These are phyloP conservation scores for Suillus variegatus DNA, from an alignment of 768 basidiomycete genomes.

Conservation along the genomic window DNA sequence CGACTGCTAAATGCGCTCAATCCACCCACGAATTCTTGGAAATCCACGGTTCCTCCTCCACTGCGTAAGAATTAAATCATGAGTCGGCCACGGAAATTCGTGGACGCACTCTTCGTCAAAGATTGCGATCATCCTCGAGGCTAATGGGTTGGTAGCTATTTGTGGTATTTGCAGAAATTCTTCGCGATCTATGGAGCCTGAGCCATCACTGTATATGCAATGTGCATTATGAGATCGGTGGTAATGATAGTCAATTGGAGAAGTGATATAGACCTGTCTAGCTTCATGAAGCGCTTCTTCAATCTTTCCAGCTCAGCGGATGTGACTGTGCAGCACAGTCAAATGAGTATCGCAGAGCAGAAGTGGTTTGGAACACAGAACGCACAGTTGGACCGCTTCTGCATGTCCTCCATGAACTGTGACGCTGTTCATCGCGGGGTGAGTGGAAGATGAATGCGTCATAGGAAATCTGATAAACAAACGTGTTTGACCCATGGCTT, in stretches of 20 bases:
- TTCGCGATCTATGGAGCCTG: constrained; percentile 96
- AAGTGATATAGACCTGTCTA: constrained; percentile 64
- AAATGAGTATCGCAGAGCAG: constrained; percentile 14
- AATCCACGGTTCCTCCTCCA: constrained; percentile 97
- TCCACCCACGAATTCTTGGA: constrained; percentile 98
- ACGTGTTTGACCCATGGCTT: constrained; percentile 83
- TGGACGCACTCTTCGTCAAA: constrained; percentile 95
- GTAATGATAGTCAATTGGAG: background rate
- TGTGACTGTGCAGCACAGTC: constrained; percentile 64
- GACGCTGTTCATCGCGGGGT: constrained; percentile 53
- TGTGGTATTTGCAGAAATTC: constrained; percentile 99
- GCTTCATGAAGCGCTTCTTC: constrained; percentile 99
- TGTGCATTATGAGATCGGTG: constrained; percentile 3
- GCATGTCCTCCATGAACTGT: constrained; percentile 98
- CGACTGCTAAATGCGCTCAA: constrained; percentile 97
- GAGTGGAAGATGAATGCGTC: constrained; percentile 5
- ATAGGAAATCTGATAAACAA: constrained; percentile 29
- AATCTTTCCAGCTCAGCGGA: constrained; percentile 90
- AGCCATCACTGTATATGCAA: constrained; percentile 73
- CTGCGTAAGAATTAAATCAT: constrained; percentile 40
- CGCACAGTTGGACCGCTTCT: constrained; percentile 96
- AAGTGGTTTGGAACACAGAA: constrained; percentile 19
- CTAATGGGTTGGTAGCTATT: constrained; percentile 96
- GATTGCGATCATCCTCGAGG: constrained; percentile 98
- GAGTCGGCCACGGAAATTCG: constrained; percentile 9